Conservation (phyloP, 2,329 filamentous ascomycete genomes). For the Clarireedia monteithiana region DNA sequence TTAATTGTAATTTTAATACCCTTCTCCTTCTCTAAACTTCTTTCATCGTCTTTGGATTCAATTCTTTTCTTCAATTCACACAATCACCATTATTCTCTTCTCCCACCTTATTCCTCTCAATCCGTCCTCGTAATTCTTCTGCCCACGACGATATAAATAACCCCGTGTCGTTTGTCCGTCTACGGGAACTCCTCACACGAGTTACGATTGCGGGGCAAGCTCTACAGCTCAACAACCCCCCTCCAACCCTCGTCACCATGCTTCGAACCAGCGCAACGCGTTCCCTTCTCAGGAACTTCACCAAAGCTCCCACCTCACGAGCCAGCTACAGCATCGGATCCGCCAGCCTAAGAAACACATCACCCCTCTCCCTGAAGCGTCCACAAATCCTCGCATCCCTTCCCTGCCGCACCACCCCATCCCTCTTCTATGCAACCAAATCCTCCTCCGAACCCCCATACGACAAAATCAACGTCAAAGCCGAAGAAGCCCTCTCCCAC, state of each 20-base stretch:
- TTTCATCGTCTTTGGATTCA: not conserved
- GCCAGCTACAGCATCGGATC: constrained; percentile 24
- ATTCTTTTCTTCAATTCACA: not conserved
- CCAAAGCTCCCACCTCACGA: constrained; percentile 19
- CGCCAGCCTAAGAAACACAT: constrained; percentile 14
- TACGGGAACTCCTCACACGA: not conserved
- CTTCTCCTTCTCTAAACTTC: not conserved
- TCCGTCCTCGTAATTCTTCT: not conserved
- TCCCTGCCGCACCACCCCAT: constrained; percentile 34
- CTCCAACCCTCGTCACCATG: constrained; percentile 20
- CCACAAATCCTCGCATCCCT: constrained; percentile 16
- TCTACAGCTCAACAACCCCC: not conserved
- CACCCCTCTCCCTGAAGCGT: constrained; percentile 18
- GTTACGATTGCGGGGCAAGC: constrained; percentile 21
- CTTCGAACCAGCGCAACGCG: constrained; percentile 25
- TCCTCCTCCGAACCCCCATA: constrained; percentile 21
- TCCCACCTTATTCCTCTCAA: not conserved
- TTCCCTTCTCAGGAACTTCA: constrained; percentile 25
- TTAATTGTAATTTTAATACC: not conserved
- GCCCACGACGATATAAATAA: not conserved
- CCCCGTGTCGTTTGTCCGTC: not conserved
- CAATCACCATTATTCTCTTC: not conserved
- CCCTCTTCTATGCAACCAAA: constrained; percentile 39
- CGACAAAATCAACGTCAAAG: constrained; percentile 44
- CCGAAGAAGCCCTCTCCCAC: constrained; percentile 46